These are phyloP conservation scores for Sphaerulina musiva DNA, from an alignment of 2,329 filamentous ascomycete species.

Conservation along the genomic window DNA sequence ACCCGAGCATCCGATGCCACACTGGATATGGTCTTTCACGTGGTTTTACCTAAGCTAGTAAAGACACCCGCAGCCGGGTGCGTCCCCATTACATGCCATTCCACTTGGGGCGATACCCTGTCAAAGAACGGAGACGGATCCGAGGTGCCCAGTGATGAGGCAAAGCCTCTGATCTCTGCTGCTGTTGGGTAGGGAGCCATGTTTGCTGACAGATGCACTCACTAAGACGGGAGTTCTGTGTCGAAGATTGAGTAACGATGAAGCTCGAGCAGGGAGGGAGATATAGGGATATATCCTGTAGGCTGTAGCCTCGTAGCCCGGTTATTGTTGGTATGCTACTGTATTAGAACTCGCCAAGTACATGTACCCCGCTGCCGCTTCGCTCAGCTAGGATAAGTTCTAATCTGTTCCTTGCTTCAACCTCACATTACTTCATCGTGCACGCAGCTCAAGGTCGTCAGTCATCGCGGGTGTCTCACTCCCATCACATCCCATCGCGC, in stretches of 20 bases:
- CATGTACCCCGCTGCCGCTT: too few relatives aligned
- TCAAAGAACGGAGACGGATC: conserved; percentile 27
- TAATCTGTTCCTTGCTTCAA: too few relatives aligned
- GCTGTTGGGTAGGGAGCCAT: conserved; percentile 18
- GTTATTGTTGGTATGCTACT: too few relatives aligned
- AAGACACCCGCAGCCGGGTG: conserved; percentile 26
- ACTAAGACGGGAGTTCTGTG: not conserved
- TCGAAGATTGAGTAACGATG: not conserved
- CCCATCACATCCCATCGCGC: too few relatives aligned
- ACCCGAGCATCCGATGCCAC: not conserved
- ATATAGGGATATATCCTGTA: too few relatives aligned
- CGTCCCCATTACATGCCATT: conserved; percentile 29
- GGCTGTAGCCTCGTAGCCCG: too few relatives aligned
- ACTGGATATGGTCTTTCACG: not conserved
- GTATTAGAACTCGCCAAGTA: too few relatives aligned
- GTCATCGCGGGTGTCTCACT: too few relatives aligned
- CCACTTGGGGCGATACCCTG: conserved; percentile 24
- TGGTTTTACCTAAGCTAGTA: conserved; percentile 18
- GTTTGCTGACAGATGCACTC: not conserved
- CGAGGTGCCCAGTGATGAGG: conserved; percentile 19
- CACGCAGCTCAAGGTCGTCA: too few relatives aligned
- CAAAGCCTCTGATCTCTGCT: conserved; percentile 22
- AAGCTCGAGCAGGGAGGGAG: not conserved
- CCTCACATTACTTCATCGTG: too few relatives aligned
- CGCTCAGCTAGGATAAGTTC: too few relatives aligned